phyloP scores from a whole-genome alignment of 768 basidiomycete genomes.

The Lyophyllum decastes region DNA sequence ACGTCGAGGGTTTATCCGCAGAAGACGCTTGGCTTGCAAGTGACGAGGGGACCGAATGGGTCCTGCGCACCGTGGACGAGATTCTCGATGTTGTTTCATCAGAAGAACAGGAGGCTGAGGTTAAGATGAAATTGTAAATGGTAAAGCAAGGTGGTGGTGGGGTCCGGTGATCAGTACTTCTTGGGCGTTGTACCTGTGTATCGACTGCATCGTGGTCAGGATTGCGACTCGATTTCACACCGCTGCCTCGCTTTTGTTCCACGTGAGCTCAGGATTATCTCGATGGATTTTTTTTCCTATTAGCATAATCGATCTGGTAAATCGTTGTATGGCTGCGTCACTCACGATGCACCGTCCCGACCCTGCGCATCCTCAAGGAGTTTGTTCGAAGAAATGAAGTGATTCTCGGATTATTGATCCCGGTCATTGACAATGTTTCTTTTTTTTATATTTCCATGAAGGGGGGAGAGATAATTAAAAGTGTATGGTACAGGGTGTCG shows the following conservation, averaged over 20 bases:
- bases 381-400: background rate
- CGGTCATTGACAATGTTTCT: constrained; percentile 1
- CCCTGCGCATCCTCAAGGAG: background rate
- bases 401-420: background rate
- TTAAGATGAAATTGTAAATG: constrained; percentile 63
- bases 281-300: constrained; percentile 23
- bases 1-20: constrained; percentile 55
- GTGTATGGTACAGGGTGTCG: constrained; percentile 18
- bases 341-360: background rate
- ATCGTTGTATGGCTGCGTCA: constrained; percentile 9
- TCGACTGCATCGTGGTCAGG: constrained; percentile 41
- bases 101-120: constrained; percentile 41
- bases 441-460: constrained; percentile 1
- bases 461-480: constrained; percentile 8
- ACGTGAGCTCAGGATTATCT: constrained; percentile 33
- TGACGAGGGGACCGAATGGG: constrained; percentile 90
- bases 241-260: constrained; percentile 33
- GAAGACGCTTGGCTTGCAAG: constrained; percentile 82
- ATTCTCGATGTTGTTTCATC: constrained; percentile 73
- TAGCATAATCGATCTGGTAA: constrained; percentile 16
- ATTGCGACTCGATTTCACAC: constrained; percentile 30
- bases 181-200: constrained; percentile 30
- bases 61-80: constrained; percentile 79
- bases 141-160: constrained; percentile 8
- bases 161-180: constrained; percentile 40